Percentiles rank a stretch among this genome's conserved stretches.
phyloP scores from a whole-genome alignment of 2,329 filamentous ascomycete genomes.

The Pseudocercospora eumusae region DNA sequence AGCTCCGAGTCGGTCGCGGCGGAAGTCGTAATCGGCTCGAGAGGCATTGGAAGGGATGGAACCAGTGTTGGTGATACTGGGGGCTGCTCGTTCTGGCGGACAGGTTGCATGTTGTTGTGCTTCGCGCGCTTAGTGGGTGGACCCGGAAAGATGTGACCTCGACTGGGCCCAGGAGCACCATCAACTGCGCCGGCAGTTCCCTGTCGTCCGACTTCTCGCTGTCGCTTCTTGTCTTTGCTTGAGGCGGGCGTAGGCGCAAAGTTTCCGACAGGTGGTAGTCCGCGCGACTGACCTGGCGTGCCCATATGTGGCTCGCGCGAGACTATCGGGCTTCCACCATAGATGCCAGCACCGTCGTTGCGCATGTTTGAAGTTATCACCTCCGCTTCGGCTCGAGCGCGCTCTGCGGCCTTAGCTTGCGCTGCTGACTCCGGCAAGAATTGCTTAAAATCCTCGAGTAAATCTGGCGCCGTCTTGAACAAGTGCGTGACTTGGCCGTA shows the following conservation, averaged over 20 bases:
- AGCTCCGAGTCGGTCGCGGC: conserved; percentile 83
- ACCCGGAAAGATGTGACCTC: conserved; percentile 27
- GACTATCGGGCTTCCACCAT: conserved; percentile 41
- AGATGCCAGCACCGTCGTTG: conserved; percentile 46
- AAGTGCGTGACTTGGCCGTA: conserved; percentile 94
- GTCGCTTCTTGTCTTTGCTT: conserved; percentile 74
- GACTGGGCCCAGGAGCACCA: conserved; percentile 34
- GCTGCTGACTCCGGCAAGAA: conserved; percentile 90
- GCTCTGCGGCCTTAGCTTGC: conserved; percentile 60
- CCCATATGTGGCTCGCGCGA: conserved; percentile 42
- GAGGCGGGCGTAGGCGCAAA: conserved; percentile 84
- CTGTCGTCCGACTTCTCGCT: conserved; percentile 65
- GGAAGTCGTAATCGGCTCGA: conserved; percentile 71
- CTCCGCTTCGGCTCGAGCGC: conserved; percentile 63
- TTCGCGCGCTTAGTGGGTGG: conserved; percentile 66
- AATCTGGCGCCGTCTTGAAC: conserved; percentile 89
- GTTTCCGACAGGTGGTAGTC: conserved; percentile 87
- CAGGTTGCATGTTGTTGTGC: conserved; percentile 51
- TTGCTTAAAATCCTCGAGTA: conserved; percentile 97
- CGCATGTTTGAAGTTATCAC: conserved; percentile 69
- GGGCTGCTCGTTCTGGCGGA: conserved; percentile 37
- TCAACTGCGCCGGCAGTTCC: conserved; percentile 49
- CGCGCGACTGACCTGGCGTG: conserved; percentile 36
- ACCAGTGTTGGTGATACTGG: conserved; percentile 83
- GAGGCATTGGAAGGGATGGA: conserved; percentile 81